Base-by-base conservation (phyloP, 257 asterid species). In the Solanum raphanifolium region DNA sequence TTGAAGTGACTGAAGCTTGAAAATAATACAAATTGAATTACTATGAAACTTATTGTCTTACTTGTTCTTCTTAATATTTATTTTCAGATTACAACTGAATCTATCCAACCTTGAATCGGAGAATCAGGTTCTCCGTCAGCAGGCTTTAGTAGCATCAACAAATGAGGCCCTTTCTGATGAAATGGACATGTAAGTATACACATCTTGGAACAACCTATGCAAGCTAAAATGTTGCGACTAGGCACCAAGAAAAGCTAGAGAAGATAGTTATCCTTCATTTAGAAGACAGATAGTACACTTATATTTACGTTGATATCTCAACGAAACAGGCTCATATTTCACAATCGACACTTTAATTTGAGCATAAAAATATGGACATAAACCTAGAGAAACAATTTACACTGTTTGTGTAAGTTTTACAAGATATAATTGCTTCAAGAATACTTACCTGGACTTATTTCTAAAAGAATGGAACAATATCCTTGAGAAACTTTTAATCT, bases 61-160 rank as follows among this genome's bases (percentile, higher is more conserved):
- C 83, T 79, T 32, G 86, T 84, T 87, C 89, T 39, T 66, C 88
- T 89, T 85, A 65, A 86, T 78, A 86, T 87, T 86, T 88, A 69
- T 74, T 74, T 90, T 82, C 97, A 96, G 98, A 92, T 87, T 96
- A 88, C 96, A 94, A 91, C 88, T 86, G 89, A 96, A 94, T 89
- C 82, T 95, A 84, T 94, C 98, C 83, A 96, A 94, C 91, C 98
- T 95, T 74, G 99, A 96, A 86, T 92, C 98, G 3, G 99, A 96
- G 94, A 96, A 96, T 91, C 98, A 93, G 92, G 96, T 96, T 90
- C 94, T 96, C 66, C 95, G 99, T 29, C 98, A 96, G 93, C 98
- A 96, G 93, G 98, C 95, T 89, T 92, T 95, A 93, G 95, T 91
- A 84, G 93, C 93, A 87, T 91, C 99, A 73, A 91, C 95, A 46